Base-by-base conservation (phyloP, 129 eudicot genomes). In the Glebionis coronaria region DNA sequence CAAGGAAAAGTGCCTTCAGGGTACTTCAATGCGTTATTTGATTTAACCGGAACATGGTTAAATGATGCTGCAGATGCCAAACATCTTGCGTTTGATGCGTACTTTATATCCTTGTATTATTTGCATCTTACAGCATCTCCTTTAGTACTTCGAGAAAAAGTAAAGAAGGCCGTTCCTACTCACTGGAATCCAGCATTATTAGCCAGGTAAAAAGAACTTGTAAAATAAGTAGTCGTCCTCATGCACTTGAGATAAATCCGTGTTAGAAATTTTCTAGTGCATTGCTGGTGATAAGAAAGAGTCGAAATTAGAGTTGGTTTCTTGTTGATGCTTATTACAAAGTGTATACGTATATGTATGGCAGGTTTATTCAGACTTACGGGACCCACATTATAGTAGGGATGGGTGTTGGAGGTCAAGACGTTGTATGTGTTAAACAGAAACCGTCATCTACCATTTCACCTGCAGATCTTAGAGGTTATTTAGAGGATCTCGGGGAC, bases 1-100 rank as follows among this genome's bases (percentile, higher is more conserved):
- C 98, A 85, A 60, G 98, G 98, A 56, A 92, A 92, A 80, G 90
- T 92, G 38, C 98, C 98, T 80, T 92, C 98, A 47, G 98, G 98
- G 11, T 88, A 85, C 79, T 82, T 88, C 60, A 92, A 92, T 72
- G 84, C 98, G 65, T 74, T 85, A 35, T 92, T 92, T 75, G 96
- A 92, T 80, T 74, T 92, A 71, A 88, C 71, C 50, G 96, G 98
- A 50, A 61, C 96, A 62, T 92, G 98, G 98, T 84, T 88, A 72
- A 92, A 76, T 68, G 98, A 92, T 70, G 87, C 88, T 51, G 81
- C 87, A 56, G 96, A 88, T 52, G 87, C 82, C 74, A 86, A 88
- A 64, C 68, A 86, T 72, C 94, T 92, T 73, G 91, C 98, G 27
- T 92, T 92, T 75, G 98, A 92, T 84, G 98, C 90, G 50, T 88